Evolutionary conservation across 768 basidiomycete genomes (phyloP), one percentile per base, ranked within the genome.

Genomic region (Leccinum variicolor): DNA sequence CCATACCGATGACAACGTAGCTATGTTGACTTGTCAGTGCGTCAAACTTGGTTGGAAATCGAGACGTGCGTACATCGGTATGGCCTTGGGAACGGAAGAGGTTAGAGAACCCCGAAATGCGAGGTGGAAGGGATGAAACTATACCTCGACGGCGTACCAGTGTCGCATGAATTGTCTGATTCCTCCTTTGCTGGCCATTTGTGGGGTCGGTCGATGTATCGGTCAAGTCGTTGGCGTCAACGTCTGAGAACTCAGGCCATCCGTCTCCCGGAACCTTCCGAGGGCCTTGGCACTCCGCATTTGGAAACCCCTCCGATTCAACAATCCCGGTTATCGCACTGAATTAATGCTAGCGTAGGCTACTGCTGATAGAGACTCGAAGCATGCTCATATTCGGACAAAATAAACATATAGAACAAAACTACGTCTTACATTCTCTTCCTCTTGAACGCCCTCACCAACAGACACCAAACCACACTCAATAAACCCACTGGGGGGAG

Each of bases 401-500:
- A 25, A 25, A 25, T 25, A 25, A 25, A 25, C 6, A 28, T 34
- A 15, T 39, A 0, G 1, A 39, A 39, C 36, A 39, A 36, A 8
- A 36, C 34, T 26, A 26, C 8, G 34, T 34, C 15, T 68, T 43
- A 65, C 10, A 11, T 41, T 25, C 50, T 52, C 55, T 50, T 59
- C 56, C 62, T 62, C 53, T 39, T 62, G 57, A 73, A 51, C 17
- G 66, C 62, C 29, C 72, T 73, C 76, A 74, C 74, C 2, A 62
- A 59, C 21, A 81, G 52, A 6, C 70, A 74, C 73, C 69, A 75
- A 14, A 66, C 10, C 0, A 79, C 85, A 2, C 79, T 80, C n/a
- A 80, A 23, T 11, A 86, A 41, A 1, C 79, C 83, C 26, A 75
- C 57, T 0, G 84, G 85, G 4, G 85, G 86, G 15, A 83, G 64